A percentile compares a stretch with the other conserved stretches of the same genome.
These are phyloP conservation scores for Trichothecium sympodiale DNA, from an alignment of 2,329 filamentous ascomycete genomes.

Conservation along the genomic window DNA sequence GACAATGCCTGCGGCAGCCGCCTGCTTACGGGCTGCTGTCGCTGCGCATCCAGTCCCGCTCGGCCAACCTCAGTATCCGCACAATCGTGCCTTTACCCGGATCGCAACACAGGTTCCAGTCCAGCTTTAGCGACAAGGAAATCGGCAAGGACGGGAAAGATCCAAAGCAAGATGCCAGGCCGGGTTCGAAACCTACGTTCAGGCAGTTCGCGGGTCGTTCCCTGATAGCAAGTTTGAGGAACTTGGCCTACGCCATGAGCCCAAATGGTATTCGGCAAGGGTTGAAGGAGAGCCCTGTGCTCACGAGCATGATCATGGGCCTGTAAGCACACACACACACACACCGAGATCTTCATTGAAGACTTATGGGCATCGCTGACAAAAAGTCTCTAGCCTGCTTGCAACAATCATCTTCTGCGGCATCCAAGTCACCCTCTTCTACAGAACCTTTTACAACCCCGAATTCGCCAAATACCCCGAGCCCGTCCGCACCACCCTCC, in stretches of 20 bases:
- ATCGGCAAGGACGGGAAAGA: background rate
- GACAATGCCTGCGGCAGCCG: constrained; percentile 16
- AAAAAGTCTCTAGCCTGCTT: constrained; percentile 13
- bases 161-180: too few relatives aligned
- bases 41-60: constrained; percentile 18
- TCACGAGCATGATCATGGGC: constrained; percentile 17
- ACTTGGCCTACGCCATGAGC: constrained; percentile 20
- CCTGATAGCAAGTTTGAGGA: constrained; percentile 21
- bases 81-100: constrained; percentile 16
- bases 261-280: constrained; percentile 22
- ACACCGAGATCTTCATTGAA: too few relatives aligned
- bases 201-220: constrained; percentile 16
- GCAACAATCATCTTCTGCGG: constrained; percentile 17
- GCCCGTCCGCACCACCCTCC: constrained; percentile 64
- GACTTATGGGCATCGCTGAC: too few relatives aligned
- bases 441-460: constrained; percentile 42
- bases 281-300: constrained; percentile 19
- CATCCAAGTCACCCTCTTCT: constrained; percentile 31
- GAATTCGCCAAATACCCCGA: constrained; percentile 53
- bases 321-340: constrained; percentile 13
- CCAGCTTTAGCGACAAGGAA: constrained; percentile 8
- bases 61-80: constrained; percentile 15
- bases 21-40: constrained; percentile 15
- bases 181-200: constrained; percentile 15
- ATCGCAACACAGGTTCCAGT: constrained; percentile 14